These are phyloP conservation scores for Phytophthora niederhauseri DNA, from an alignment of 352 stramenopile species.

Conservation along the genomic window DNA sequence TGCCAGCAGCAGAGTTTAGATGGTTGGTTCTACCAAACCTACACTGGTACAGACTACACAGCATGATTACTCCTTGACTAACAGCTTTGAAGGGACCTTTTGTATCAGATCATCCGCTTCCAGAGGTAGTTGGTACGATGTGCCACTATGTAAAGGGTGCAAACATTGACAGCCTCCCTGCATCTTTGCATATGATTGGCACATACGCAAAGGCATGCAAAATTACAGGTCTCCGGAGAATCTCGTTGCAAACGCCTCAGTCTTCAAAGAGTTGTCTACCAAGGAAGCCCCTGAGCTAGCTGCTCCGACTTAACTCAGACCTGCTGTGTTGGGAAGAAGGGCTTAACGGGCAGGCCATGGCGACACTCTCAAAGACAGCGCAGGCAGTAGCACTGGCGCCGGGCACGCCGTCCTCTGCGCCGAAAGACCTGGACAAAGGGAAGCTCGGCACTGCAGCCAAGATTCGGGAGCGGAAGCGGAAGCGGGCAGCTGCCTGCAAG, in stretches of 20 bases:
- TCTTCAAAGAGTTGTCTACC: background rate
- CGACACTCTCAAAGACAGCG: background rate
- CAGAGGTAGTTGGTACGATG: background rate
- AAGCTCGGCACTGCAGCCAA: conserved; percentile 1
- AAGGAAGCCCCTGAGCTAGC: background rate
- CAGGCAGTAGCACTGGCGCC: background rate
- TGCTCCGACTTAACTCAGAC: background rate
- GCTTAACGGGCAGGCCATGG: background rate
- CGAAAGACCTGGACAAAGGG: background rate
- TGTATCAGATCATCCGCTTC: too few relatives aligned
- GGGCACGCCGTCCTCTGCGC: background rate
- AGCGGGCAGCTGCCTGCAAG: background rate
- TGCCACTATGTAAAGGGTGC: too few relatives aligned
- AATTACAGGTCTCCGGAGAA: background rate
- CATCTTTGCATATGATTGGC: conserved; percentile 2
- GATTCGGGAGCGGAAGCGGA: background rate
- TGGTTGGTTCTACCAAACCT: too few relatives aligned
- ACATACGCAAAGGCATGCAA: background rate
- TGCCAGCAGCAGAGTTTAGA: too few relatives aligned
- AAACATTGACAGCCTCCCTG: conserved; percentile 4
- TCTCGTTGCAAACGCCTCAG: background rate
- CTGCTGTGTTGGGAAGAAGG: conserved; percentile 1
- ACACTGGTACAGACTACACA: too few relatives aligned
- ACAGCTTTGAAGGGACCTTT: too few relatives aligned
- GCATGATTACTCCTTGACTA: too few relatives aligned